phyloP scores from a whole-genome alignment of 2,329 filamentous ascomycete species.

The Paecilomyces niveus region DNA sequence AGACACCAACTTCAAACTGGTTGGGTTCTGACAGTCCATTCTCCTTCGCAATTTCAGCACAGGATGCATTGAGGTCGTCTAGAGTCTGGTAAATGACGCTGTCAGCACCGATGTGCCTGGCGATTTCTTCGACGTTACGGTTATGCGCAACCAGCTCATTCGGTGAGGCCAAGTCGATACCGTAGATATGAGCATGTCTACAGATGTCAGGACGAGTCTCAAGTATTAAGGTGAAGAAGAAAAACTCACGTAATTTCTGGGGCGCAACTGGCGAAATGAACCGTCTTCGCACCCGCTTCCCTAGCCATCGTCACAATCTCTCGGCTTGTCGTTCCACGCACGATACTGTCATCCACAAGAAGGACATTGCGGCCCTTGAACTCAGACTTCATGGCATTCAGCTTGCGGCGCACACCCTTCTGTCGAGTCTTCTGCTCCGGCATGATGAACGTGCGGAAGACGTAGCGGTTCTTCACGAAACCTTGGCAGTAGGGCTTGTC shows the following conservation, averaged over 20 bases:
- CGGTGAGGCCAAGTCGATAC: slow-evolving; percentile 67
- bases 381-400: slow-evolving; percentile 78
- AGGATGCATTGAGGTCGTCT: slow-evolving; percentile 71
- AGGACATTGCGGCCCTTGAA: slow-evolving; percentile 75
- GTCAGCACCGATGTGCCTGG: slow-evolving; percentile 63
- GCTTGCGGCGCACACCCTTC: slow-evolving; percentile 81
- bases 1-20: slow-evolving; percentile 85
- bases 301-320: slow-evolving; percentile 79
- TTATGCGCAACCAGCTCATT: slow-evolving; percentile 66
- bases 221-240: slow-evolving; percentile 4
- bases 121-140: slow-evolving; percentile 54
- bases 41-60: slow-evolving; percentile 58
- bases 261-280: slow-evolving; percentile 75
- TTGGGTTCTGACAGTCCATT: slow-evolving; percentile 47
- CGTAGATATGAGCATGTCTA: slow-evolving; percentile 76
- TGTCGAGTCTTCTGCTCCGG: slow-evolving; percentile 72
- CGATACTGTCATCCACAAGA: slow-evolving; percentile 84
- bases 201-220: background rate
- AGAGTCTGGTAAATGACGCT: slow-evolving; percentile 72
- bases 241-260: slow-evolving; percentile 62
- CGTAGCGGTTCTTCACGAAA: slow-evolving; percentile 85
- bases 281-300: slow-evolving; percentile 73
- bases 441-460: slow-evolving; percentile 84
- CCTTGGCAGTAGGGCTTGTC: slow-evolving; percentile 72
- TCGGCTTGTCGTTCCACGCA: slow-evolving; percentile 73